A percentile compares a stretch with the other conserved stretches of the same genome.
phyloP scores from a whole-genome alignment of 1,284 basidiomycete species.

The Puccinia novopanici region DNA sequence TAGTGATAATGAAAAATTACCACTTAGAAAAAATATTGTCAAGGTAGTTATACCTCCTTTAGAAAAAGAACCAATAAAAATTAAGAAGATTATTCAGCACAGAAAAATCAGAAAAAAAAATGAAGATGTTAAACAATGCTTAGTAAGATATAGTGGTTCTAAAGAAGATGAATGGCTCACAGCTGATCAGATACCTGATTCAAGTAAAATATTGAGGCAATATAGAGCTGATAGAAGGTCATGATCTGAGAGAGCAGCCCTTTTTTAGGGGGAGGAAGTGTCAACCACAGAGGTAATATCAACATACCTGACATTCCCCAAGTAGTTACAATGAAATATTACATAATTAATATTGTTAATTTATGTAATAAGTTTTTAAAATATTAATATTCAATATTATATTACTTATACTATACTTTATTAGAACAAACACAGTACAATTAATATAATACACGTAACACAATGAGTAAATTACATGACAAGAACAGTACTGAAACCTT shows the following conservation, averaged over 20 bases:
- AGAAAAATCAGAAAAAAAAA: slow-evolving; percentile 5
- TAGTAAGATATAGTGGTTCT: background rate
- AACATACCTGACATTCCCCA: background rate
- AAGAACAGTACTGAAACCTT: too few species aligned
- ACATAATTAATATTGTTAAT: too few species aligned
- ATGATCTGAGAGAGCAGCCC: background rate
- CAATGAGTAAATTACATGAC: too few species aligned
- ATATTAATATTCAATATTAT: too few species aligned
- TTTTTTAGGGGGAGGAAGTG: slow-evolving; percentile 1
- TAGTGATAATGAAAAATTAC: background rate
- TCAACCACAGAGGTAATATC: background rate
- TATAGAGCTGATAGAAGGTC: background rate
- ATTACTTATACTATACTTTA: too few species aligned
- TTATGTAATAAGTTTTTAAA: too few species aligned
- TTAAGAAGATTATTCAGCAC: background rate
- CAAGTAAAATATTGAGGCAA: too few species aligned
- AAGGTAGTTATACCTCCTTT: too few species aligned
- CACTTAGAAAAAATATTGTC: background rate
- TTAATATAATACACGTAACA: too few species aligned
- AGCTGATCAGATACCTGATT: background rate
- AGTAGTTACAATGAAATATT: background rate
- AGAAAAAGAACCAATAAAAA: background rate
- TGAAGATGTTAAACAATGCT: background rate
- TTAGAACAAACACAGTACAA: too few species aligned
- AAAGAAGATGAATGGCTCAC: slow-evolving; percentile 1